Evolutionary conservation across 148 eudicot genomes (phyloP).

Genomic region (Rhododendron molle): DNA sequence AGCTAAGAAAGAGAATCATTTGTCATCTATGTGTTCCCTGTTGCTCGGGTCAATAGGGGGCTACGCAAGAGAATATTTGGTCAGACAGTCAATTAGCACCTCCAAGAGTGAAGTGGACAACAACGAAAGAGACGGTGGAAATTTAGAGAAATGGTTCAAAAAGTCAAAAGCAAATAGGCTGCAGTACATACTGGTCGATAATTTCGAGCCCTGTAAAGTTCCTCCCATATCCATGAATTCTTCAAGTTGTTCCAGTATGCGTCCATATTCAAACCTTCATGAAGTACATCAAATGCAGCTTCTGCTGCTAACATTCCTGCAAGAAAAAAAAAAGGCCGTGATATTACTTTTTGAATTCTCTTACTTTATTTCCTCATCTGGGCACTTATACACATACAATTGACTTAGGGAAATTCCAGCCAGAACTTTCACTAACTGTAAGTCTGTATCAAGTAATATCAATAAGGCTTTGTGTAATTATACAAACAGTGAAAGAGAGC

Average conservation of each 20-base stretch:
- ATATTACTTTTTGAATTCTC: background rate
- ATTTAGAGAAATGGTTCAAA: background rate
- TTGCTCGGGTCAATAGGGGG: background rate
- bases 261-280: constrained; percentile 61
- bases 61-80: background rate
- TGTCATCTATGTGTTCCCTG: background rate
- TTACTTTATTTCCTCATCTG: background rate
- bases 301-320: constrained; percentile 97
- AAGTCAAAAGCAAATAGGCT: constrained; percentile 12
- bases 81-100: background rate
- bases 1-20: background rate
- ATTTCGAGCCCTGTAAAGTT: constrained; percentile 74
- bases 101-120: background rate
- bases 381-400: background rate
- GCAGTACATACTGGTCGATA: constrained; percentile 66
- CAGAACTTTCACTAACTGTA: background rate
- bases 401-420: background rate
- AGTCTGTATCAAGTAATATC: background rate
- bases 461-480: background rate
- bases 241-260: constrained; percentile 67
- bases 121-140: background rate
- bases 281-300: constrained; percentile 61
- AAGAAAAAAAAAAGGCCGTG: background rate
- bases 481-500: background rate
- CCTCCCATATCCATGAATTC: constrained; percentile 95